Percentiles rank a stretch among this genome's conserved stretches.
phyloP scores from a whole-genome alignment of 169 alveolate genomes.

The Eimeria necatrix region DNA sequence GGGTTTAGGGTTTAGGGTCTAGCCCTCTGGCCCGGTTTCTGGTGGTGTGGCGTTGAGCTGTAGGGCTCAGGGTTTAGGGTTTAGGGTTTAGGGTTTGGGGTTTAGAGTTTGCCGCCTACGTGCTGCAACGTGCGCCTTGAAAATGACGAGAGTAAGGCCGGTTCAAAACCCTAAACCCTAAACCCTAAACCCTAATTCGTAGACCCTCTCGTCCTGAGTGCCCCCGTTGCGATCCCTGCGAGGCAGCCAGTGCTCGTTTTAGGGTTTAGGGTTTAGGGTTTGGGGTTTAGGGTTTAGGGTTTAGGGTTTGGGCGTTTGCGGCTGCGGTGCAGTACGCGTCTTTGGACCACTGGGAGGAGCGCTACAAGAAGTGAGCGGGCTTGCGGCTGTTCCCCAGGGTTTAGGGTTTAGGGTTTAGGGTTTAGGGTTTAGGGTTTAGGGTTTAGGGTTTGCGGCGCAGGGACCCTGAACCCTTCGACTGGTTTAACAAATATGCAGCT shows the following conservation, averaged over 20 bases:
- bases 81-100: not conserved
- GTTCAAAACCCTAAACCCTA: no score
- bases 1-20: no score
- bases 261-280: no score
- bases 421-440: not conserved
- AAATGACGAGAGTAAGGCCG: not conserved
- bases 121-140: not conserved
- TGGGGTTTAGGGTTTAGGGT: no score
- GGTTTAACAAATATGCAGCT: conserved; percentile 95
- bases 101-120: not conserved
- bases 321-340: conserved; percentile 90
- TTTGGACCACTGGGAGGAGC: conserved; percentile 94
- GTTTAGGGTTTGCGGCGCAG: conserved; percentile 76
- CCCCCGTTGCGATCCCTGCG: no score
- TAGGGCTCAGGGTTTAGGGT: not conserved
- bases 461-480: conserved; percentile 96
- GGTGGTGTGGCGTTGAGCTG: no score
- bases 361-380: conserved; percentile 88
- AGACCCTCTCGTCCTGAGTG: no score
- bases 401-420: not conserved
- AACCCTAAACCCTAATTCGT: no score
- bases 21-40: no score
- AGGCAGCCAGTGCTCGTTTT: not conserved
- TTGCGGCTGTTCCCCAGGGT: not conserved
- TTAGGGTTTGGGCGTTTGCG: no score